These are phyloP conservation scores for Rutstroemia sydowiana DNA, from an alignment of 2,329 filamentous ascomycete genomes.

Conservation along the genomic window DNA sequence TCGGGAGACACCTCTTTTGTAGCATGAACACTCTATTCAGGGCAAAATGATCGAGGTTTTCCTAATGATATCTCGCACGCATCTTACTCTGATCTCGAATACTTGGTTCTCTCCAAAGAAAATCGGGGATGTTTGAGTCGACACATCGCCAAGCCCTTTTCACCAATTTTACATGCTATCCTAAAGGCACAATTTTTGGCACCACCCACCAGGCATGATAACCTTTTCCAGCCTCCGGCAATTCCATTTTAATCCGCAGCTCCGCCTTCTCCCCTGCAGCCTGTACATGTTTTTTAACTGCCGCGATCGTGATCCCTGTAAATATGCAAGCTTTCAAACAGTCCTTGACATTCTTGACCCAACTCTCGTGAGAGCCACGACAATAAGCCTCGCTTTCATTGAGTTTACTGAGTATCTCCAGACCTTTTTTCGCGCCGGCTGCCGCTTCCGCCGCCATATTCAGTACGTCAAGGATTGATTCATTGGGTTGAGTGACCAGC, in stretches of 20 bases:
- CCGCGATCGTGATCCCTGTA: constrained; percentile 55
- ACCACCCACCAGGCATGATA: constrained; percentile 63
- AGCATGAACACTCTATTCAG: too few relatives aligned
- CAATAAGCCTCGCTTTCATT: constrained; percentile 46
- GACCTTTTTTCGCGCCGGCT: constrained; percentile 40
- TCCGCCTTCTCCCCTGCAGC: constrained; percentile 24
- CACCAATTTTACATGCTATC: background rate
- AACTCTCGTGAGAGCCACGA: constrained; percentile 51
- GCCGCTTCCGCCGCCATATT: constrained; percentile 30
- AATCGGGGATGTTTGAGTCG: too few relatives aligned
- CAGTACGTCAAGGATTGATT: constrained; percentile 27
- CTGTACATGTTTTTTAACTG: constrained; percentile 49
- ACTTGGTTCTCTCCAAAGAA: too few relatives aligned
- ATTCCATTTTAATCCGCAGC: constrained; percentile 39
- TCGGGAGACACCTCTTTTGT: too few relatives aligned
- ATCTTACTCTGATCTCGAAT: too few relatives aligned
- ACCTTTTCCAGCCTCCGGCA: constrained; percentile 44
- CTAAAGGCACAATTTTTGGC: constrained; percentile 33
- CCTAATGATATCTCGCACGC: too few relatives aligned
- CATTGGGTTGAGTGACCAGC: constrained; percentile 37
- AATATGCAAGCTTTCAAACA: constrained; percentile 65
- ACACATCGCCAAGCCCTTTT: too few relatives aligned
- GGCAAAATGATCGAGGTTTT: too few relatives aligned
- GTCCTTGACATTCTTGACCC: constrained; percentile 52
- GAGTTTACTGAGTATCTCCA: constrained; percentile 49